A percentile compares a stretch with the other conserved stretches of the same genome.
phyloP scores from a whole-genome alignment of 2,329 filamentous ascomycete species.

The Fusarium keratoplasticum region DNA sequence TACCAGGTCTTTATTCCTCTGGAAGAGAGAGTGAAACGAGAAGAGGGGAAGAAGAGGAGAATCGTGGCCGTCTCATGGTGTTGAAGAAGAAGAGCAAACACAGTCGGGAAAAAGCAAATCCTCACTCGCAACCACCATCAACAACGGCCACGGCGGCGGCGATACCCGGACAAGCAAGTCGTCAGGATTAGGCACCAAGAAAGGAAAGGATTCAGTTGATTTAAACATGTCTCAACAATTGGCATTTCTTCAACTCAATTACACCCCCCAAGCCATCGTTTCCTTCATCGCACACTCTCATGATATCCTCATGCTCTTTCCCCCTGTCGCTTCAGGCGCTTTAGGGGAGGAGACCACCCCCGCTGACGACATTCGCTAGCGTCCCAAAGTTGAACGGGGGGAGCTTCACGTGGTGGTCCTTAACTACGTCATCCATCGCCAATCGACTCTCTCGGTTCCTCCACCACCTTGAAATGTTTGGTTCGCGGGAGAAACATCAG shows the following conservation, averaged over 20 bases:
- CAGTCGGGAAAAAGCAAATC: not conserved
- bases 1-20: not conserved
- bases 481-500: not conserved
- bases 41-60: not conserved
- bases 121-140: not conserved
- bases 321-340: slow-evolving; percentile 28
- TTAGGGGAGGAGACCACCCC: slow-evolving; percentile 3
- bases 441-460: not conserved
- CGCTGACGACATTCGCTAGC: slow-evolving; percentile 37
- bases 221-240: not conserved
- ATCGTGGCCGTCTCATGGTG: not conserved
- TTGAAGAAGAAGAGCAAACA: not conserved
- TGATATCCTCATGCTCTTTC: not conserved
- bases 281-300: not conserved
- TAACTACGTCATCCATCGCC: slow-evolving; percentile 21
- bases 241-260: not conserved
- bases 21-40: not conserved
- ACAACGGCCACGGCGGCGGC: not conserved
- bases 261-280: not conserved
- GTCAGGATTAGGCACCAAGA: not conserved
- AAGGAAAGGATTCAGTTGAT: not conserved
- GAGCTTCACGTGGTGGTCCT: slow-evolving; percentile 27
- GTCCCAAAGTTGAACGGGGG: not conserved
- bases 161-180: not conserved
- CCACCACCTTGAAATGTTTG: not conserved